These are phyloP conservation scores for Helianthus tuberosus DNA, from an alignment of 129 eudicot genomes.

Conservation along the genomic window DNA sequence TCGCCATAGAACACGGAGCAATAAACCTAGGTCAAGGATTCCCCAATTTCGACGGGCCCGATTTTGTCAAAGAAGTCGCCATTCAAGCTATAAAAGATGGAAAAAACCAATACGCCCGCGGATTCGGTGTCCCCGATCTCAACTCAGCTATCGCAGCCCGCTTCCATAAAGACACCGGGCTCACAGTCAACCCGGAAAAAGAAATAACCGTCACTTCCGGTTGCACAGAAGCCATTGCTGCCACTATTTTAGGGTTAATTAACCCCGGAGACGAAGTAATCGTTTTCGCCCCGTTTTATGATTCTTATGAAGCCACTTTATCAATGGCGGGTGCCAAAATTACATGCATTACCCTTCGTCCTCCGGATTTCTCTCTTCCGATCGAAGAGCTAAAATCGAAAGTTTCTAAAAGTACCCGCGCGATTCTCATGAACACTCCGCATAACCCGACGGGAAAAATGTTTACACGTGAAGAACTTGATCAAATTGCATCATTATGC, in stretches of 20 bases:
- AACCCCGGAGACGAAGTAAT: slow-evolving; percentile 96
- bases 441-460: slow-evolving; percentile 98
- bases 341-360: slow-evolving; percentile 68
- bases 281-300: slow-evolving; percentile 92
- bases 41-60: slow-evolving; percentile 98
- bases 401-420: slow-evolving; percentile 82
- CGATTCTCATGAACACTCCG: slow-evolving; percentile 87
- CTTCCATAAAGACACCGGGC: slow-evolving; percentile 81
- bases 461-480: slow-evolving; percentile 78
- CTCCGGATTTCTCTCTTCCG: slow-evolving; percentile 80
- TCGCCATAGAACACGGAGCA: slow-evolving; percentile 91
- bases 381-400: slow-evolving; percentile 72
- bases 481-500: slow-evolving; percentile 69
- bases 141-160: slow-evolving; percentile 82
- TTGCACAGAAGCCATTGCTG: slow-evolving; percentile 98
- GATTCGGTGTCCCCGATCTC: slow-evolving; percentile 90
- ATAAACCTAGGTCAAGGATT: slow-evolving; percentile 98
- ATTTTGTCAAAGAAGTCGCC: slow-evolving; percentile 96
- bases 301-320: slow-evolving; percentile 88
- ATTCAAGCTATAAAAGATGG: slow-evolving; percentile 90
- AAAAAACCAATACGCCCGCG: slow-evolving; percentile 96
- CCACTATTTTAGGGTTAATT: slow-evolving; percentile 88
- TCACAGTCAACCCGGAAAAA: slow-evolving; percentile 75
- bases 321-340: slow-evolving; percentile 97
- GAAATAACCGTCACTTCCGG: slow-evolving; percentile 98